Conservation (phyloP, 1,284 basidiomycete species). For the Laetiporus sulphureus region DNA sequence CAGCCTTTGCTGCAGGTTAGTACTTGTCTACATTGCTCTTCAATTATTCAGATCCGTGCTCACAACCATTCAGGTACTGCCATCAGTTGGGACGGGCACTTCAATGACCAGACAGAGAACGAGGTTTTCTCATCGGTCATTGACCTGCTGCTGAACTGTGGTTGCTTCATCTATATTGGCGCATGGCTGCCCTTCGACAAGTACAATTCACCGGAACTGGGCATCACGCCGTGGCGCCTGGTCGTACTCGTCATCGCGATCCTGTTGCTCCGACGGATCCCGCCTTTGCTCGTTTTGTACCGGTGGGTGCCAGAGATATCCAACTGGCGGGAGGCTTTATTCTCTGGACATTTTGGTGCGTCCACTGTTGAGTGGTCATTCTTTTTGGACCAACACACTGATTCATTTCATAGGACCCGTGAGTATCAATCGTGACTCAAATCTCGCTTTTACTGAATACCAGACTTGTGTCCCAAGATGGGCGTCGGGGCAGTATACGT, state of each 20-base stretch:
- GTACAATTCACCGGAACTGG: slow-evolving; percentile 58
- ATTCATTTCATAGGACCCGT: slow-evolving; percentile 41
- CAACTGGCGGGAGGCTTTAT: slow-evolving; percentile 74
- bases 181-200: slow-evolving; percentile 79
- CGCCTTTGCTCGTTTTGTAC: slow-evolving; percentile 68
- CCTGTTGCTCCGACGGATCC: slow-evolving; percentile 70
- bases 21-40: not conserved
- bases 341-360: slow-evolving; percentile 83
- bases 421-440: slow-evolving; percentile 16
- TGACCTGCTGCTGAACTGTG: slow-evolving; percentile 80
- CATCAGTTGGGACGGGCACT: slow-evolving; percentile 93
- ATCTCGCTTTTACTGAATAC: not conserved
- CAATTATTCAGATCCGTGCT: not conserved
- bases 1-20: slow-evolving; percentile 77
- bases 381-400: not conserved
- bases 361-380: not conserved
- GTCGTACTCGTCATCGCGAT: slow-evolving; percentile 62
- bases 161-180: slow-evolving; percentile 87
- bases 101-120: slow-evolving; percentile 79
- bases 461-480: slow-evolving; percentile 38
- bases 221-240: slow-evolving; percentile 74
- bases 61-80: slow-evolving; percentile 50
- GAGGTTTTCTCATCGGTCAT: slow-evolving; percentile 88
- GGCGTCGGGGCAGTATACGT: slow-evolving; percentile 85
- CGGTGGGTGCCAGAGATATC: slow-evolving; percentile 81